Evolutionary conservation across 192 early-diverging fungal species (phyloP).

Genomic region (Spinellus fusiger): DNA sequence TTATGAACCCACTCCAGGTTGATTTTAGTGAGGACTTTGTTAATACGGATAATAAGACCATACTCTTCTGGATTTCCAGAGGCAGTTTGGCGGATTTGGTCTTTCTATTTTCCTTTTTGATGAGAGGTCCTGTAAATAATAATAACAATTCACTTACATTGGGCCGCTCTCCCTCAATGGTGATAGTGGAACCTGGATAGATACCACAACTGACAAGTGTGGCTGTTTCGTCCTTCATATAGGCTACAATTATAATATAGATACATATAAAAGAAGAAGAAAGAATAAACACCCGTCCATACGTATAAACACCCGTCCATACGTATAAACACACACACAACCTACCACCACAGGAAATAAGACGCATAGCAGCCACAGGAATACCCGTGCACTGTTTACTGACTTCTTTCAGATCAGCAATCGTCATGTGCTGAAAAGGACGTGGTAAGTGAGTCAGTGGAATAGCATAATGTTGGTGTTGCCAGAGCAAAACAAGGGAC

Average conservation of each 20-base stretch:
- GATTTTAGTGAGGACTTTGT: conserved; percentile 26
- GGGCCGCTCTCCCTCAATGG: conserved; percentile 65
- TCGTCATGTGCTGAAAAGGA: conserved; percentile 43
- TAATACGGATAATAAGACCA: conserved; percentile 41
- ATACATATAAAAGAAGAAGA: no score
- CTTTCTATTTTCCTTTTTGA: conserved; percentile 10
- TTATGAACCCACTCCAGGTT: conserved; percentile 35
- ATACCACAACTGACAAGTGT: conserved; percentile 65
- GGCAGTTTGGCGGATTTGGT: conserved; percentile 33
- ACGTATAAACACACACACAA: background rate
- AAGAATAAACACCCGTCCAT: background rate
- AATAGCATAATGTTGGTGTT: conserved; percentile 11
- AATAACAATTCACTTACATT: conserved; percentile 37
- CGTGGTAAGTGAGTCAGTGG: conserved; percentile 6
- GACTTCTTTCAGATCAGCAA: conserved; percentile 67
- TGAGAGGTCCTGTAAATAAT: background rate
- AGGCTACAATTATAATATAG: conserved; percentile 36
- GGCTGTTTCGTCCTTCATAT: conserved; percentile 69
- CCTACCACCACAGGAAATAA: conserved; percentile 69
- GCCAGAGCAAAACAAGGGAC: conserved; percentile 2
- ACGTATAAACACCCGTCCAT: no score
- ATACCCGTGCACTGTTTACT: conserved; percentile 71
- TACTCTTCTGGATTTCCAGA: conserved; percentile 50
- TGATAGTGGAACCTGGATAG: conserved; percentile 62
- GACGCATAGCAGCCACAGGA: conserved; percentile 68